A percentile compares a stretch with the other conserved stretches of the same genome.
These are phyloP conservation scores for Aspergillus leporis DNA, from an alignment of 495 filamentous ascomycete genomes.

Conservation along the genomic window DNA sequence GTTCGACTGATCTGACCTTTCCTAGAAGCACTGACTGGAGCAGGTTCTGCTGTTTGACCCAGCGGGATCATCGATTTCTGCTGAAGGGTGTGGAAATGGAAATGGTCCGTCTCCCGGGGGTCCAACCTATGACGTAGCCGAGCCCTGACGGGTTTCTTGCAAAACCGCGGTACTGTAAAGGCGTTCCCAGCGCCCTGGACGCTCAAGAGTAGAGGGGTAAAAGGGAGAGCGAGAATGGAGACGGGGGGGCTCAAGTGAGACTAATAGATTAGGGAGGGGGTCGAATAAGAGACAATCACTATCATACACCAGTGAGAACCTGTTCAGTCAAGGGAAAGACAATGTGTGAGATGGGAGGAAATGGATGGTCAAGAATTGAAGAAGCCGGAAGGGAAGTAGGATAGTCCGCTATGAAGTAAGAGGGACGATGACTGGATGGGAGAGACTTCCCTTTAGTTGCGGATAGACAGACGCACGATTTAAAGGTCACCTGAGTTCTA, in stretches of 20 bases:
- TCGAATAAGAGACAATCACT: neutral
- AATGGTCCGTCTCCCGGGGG: conserved; percentile 34
- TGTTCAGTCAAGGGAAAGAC: neutral
- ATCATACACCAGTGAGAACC: neutral
- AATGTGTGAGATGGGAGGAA: conserved; percentile 9
- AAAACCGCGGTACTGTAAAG: conserved; percentile 21
- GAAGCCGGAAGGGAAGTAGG: conserved; percentile 25
- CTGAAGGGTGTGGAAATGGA: conserved; percentile 19
- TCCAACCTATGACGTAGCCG: conserved; percentile 39
- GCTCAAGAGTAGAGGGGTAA: conserved; percentile 4
- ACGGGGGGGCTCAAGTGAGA: neutral
- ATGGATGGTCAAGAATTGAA: conserved; percentile 14
- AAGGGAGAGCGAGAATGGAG: neutral
- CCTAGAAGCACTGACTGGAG: conserved; percentile 16
- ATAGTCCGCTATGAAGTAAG: conserved; percentile 22
- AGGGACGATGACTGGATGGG: neutral
- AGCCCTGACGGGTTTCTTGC: conserved; percentile 23
- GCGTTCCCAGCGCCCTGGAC: conserved; percentile 1
- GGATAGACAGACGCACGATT: neutral
- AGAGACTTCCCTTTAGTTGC: neutral
- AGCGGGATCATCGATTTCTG: conserved; percentile 34
- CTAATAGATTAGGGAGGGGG: neutral
- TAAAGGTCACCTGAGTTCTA: neutral
- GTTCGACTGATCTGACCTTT: conserved; percentile 29
- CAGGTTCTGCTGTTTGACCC: conserved; percentile 20